Evolutionary conservation across 2,329 filamentous ascomycete species (phyloP).

Genomic region (Sclerotinia borealis): DNA sequence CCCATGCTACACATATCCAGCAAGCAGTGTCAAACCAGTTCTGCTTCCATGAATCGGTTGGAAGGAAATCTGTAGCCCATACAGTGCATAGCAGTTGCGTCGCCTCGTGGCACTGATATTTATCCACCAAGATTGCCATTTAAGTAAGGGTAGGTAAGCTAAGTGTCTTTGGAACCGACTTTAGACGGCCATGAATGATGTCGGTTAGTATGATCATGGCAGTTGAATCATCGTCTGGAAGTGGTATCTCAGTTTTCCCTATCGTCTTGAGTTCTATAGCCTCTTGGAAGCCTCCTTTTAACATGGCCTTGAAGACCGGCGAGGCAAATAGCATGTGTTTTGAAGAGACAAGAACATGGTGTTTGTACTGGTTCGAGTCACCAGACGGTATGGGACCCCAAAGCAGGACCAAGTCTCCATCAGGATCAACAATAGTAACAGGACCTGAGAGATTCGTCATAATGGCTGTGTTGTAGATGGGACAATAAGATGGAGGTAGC

Average conservation of each 20-base stretch:
- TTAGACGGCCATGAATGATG: not conserved
- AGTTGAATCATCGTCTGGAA: not conserved
- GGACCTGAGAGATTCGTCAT: not conserved
- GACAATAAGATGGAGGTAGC: too few species aligned
- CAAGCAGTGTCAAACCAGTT: too few species aligned
- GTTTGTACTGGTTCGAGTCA: not conserved
- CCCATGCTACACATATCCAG: not conserved
- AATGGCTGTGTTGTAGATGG: too few species aligned
- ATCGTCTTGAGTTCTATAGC: not conserved
- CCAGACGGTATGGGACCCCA: not conserved
- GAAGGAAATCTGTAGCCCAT: not conserved
- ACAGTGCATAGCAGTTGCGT: not conserved
- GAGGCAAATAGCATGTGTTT: slow-evolving; percentile 8
- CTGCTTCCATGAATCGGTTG: fast-evolving
- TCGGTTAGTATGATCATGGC: not conserved
- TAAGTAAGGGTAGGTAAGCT: not conserved
- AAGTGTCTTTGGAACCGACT: not conserved
- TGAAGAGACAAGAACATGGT: not conserved
- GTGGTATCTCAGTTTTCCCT: not conserved
- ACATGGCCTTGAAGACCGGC: slow-evolving; percentile 1
- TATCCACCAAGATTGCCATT: slow-evolving; percentile 2
- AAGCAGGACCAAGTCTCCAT: not conserved
- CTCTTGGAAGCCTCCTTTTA: not conserved
- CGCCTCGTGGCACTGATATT: slow-evolving; percentile 4
- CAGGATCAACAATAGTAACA: not conserved